Evolutionary conservation across 2,329 filamentous ascomycete genomes (phyloP), one percentile per base, ranked within the genome.

Genomic region (Trichoderma simmonsii): DNA sequence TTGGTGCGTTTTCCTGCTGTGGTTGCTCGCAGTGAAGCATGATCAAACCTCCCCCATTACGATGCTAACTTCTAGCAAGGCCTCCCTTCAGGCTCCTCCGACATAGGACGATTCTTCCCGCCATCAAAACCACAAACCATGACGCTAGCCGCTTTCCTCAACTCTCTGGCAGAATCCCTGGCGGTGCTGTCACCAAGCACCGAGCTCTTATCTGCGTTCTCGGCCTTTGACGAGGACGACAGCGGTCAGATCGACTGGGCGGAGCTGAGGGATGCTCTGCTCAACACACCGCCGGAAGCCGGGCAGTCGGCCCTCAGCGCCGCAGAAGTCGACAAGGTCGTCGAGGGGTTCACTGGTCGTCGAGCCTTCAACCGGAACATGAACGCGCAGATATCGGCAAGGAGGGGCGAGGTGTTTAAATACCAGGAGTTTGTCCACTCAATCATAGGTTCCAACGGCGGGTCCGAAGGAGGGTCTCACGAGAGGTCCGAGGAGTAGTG

Each of bases 141-240:
- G 77, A 92, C 93, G 61, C 89, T 99, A 54, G 93, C 95, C 0
- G 89, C 91, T 4, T 99, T 97, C 79, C 87, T 99, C 26, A 95
- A 94, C 78, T 91, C 91, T 1, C 85, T 99, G 2, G 93, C 95
- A 1, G 88, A 89, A 11, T 87, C 93, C 2, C 85, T 98, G 3
- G 89, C 90, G 1, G 88, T 90, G 0, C 85, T 98, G 21, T 97
- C 93, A 0, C 91, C 93, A 0, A 89, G 90, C 26, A 87, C 90
- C 18, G 96, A 99, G 79, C 87, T 99, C 11, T 85, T 94, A 24
- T 95, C 94, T 1, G 96, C 96, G 0, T 95, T 99, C 76, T 94
- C 94, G 2, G 96, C 96, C 0, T 98, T 98, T 79, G 96, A 99
- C 78, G 93, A 97, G 74, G 94, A 97, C 74, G 96, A 99, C 80